Conservation (phyloP, 139 green algal species). For the Chlamydomonas asymmetrica region DNA sequence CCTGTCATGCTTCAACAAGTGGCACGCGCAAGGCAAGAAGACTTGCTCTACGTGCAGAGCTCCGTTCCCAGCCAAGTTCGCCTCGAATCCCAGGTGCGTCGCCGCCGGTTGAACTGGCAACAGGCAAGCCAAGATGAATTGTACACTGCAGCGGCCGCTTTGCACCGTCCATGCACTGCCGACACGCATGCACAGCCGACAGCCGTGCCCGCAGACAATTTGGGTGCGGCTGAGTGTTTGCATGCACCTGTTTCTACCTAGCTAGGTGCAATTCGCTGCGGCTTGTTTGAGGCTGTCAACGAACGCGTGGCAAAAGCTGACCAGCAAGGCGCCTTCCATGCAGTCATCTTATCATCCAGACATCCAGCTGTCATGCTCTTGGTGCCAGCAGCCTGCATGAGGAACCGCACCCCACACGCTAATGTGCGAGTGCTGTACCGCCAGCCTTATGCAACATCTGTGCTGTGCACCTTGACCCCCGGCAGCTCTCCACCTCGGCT, state of each 20-base stretch:
- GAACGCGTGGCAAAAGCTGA: too few species aligned
- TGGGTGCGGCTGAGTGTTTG: too few species aligned
- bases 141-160: neutral
- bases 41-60: conserved; percentile 85
- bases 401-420: too few species aligned
- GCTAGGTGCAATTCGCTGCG: too few species aligned
- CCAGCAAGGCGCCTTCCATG: too few species aligned
- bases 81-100: conserved; percentile 65
- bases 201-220: too few species aligned
- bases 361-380: too few species aligned
- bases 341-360: too few species aligned
- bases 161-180: neutral
- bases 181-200: neutral
- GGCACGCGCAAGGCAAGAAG: conserved; percentile 70
- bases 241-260: too few species aligned
- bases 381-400: too few species aligned
- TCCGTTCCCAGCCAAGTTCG: conserved; percentile 70
- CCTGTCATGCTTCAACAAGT: conserved; percentile 84
- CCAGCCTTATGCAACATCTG: neutral
- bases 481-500: neutral
- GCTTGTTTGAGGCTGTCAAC: too few species aligned
- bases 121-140: neutral
- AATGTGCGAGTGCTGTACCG: too few species aligned
- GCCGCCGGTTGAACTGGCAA: neutral
- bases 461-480: neutral